phyloP scores from a whole-genome alignment of 768 basidiomycete species.

The Lactarius akahatsu region DNA sequence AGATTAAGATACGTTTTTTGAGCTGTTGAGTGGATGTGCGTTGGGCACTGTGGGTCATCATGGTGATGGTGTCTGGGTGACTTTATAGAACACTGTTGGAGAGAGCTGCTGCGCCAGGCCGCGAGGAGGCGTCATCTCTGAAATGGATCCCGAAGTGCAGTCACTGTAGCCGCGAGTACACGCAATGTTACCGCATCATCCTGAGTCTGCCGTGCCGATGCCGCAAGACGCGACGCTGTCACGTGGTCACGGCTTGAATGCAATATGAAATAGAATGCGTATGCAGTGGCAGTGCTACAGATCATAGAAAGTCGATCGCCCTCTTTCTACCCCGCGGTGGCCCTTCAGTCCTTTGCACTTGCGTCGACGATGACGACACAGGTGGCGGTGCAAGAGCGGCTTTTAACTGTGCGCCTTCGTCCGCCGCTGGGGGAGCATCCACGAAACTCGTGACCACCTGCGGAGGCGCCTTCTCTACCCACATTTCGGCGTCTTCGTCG shows the following conservation, averaged over 20 bases:
- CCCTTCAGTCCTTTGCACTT: constrained; percentile 18
- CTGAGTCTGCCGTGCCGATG: neutral
- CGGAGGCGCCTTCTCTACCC: constrained; percentile 64
- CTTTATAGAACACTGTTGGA: constrained; percentile 5
- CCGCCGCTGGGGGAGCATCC: neutral
- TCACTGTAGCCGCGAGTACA: neutral
- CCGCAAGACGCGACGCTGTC: neutral
- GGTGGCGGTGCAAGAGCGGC: neutral
- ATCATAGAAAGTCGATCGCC: constrained; percentile 33
- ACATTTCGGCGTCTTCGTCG: constrained; percentile 46
- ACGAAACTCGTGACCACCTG: constrained; percentile 45
- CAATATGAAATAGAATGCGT: neutral
- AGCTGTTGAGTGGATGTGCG: neutral
- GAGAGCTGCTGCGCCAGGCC: constrained; percentile 4
- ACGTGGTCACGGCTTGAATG: neutral
- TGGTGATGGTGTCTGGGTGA: neutral
- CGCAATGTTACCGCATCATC: neutral
- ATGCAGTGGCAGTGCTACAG: neutral
- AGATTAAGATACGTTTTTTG: neutral
- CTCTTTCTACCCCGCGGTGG: constrained; percentile 31
- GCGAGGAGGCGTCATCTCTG: constrained; percentile 8
- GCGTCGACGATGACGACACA: neutral
- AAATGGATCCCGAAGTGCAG: too few relatives aligned
- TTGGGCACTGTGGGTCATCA: neutral
- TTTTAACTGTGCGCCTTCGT: neutral